Percentiles rank a stretch among this genome's conserved stretches.
Conservation (phyloP, 805 yeast genomes). For the Hanseniaspora lachancei region DNA sequence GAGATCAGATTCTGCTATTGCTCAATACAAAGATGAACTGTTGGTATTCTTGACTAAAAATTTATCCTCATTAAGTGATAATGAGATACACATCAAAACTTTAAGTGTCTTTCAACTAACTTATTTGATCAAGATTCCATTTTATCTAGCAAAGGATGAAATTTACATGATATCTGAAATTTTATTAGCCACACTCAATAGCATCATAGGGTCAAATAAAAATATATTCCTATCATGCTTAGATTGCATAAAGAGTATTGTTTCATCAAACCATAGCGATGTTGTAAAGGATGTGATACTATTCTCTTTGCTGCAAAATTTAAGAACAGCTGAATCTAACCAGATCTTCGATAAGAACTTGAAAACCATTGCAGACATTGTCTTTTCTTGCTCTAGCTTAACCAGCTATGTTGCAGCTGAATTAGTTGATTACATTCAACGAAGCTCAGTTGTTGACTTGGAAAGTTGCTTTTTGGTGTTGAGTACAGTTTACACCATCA, state of each 20-base stretch:
- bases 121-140: conserved; percentile 38
- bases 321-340: conserved; percentile 5
- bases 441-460: conserved; percentile 6
- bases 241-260: conserved; percentile 38
- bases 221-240: conserved; percentile 42
- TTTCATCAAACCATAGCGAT: conserved; percentile 21
- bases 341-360: conserved; percentile 17
- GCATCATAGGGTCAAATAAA: conserved; percentile 29
- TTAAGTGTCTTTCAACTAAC: conserved; percentile 53
- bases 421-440: conserved; percentile 19
- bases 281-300: conserved; percentile 37
- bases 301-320: neutral
- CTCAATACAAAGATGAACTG: conserved; percentile 48
- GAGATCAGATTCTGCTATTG: conserved; percentile 28
- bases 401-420: conserved; percentile 20
- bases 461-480: conserved; percentile 11
- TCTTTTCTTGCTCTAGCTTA: conserved; percentile 36
- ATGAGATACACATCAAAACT: conserved; percentile 58
- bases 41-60: conserved; percentile 56
- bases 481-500: conserved; percentile 8
- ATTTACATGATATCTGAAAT: conserved; percentile 49
- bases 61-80: conserved; percentile 49
- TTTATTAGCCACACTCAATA: conserved; percentile 42
- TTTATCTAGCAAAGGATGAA: conserved; percentile 43
- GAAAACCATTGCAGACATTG: conserved; percentile 37